Conservation (phyloP, 805 yeast genomes). For the Candida jianshihensis region DNA sequence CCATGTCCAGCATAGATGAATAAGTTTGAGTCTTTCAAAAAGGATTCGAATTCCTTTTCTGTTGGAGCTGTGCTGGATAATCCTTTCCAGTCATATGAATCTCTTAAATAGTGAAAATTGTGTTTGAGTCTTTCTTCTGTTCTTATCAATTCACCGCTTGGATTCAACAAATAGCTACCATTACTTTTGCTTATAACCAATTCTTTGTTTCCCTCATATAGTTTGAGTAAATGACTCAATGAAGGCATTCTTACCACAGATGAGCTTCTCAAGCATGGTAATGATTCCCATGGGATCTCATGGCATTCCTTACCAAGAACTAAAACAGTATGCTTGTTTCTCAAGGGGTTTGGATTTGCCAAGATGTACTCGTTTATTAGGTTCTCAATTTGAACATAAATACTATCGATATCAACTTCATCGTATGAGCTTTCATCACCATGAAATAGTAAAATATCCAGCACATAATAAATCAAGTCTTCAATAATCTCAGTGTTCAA, state of each 20-base stretch:
- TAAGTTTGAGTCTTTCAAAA: slow-evolving; percentile 37
- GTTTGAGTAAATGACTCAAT: slow-evolving; percentile 32
- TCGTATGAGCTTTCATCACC: slow-evolving; percentile 64
- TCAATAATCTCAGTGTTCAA: slow-evolving; percentile 39
- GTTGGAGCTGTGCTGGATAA: slow-evolving; percentile 47
- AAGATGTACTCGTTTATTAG: slow-evolving; percentile 31
- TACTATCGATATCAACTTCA: slow-evolving; percentile 51
- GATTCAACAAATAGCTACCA: slow-evolving; percentile 71
- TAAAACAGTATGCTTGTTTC: slow-evolving; percentile 52
- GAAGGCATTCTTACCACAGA: slow-evolving; percentile 80
- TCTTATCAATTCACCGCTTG: slow-evolving; percentile 65
- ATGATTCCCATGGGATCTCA: slow-evolving; percentile 87
- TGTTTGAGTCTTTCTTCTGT: slow-evolving; percentile 56
- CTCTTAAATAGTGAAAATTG: slow-evolving; percentile 29
- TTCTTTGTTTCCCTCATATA: slow-evolving; percentile 22
- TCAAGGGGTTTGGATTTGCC: slow-evolving; percentile 6
- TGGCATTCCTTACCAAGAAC: slow-evolving; percentile 61
- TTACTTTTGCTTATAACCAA: slow-evolving; percentile 19
- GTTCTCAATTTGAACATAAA: slow-evolving; percentile 45
- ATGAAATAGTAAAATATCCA: slow-evolving; percentile 53
- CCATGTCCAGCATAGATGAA: slow-evolving; percentile 92
- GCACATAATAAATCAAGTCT: slow-evolving; percentile 54
- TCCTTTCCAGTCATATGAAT: slow-evolving; percentile 42
- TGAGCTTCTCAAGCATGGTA: slow-evolving; percentile 43
- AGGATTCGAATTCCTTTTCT: slow-evolving; percentile 42